Conservation (phyloP, 371 early-diverging fungal genomes). For the Mucor sp. region DNA sequence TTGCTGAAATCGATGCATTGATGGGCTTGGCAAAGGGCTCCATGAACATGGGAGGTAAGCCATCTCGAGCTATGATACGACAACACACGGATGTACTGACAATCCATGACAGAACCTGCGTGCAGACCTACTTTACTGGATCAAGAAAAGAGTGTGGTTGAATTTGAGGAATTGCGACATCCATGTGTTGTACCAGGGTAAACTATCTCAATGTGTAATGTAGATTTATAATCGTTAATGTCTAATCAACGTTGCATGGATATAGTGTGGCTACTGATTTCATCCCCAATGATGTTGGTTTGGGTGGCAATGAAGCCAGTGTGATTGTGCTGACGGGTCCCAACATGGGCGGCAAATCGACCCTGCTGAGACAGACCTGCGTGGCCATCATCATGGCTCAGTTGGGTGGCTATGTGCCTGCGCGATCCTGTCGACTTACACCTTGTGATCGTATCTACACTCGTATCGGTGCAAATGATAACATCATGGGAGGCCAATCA, state of each 20-base stretch:
- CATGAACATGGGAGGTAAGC: constrained; percentile 63
- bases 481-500: constrained; percentile 95
- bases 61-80: not conserved
- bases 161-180: constrained; percentile 84
- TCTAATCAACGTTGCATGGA: not conserved
- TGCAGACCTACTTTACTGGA: constrained; percentile 83
- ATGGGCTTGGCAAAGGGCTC: constrained; percentile 81
- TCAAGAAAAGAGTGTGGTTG: constrained; percentile 62
- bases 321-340: constrained; percentile 99
- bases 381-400: constrained; percentile 98
- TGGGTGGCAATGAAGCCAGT: constrained; percentile 74
- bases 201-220: not conserved
- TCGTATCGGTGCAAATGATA: constrained; percentile 98
- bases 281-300: constrained; percentile 90
- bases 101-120: constrained; percentile 45
- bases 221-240: not conserved
- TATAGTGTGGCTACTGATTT: constrained; percentile 69
- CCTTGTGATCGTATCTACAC: constrained; percentile 98
- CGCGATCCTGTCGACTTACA: constrained; percentile 75
- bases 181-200: constrained; percentile 78
- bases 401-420: constrained; percentile 97
- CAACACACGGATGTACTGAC: not conserved
- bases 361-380: constrained; percentile 95
- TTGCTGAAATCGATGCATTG: constrained; percentile 72
- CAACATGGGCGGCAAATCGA: constrained; percentile 97